Evolutionary conservation across 352 stramenopile genomes (phyloP).

Genomic region (Plasmopara muralis): DNA sequence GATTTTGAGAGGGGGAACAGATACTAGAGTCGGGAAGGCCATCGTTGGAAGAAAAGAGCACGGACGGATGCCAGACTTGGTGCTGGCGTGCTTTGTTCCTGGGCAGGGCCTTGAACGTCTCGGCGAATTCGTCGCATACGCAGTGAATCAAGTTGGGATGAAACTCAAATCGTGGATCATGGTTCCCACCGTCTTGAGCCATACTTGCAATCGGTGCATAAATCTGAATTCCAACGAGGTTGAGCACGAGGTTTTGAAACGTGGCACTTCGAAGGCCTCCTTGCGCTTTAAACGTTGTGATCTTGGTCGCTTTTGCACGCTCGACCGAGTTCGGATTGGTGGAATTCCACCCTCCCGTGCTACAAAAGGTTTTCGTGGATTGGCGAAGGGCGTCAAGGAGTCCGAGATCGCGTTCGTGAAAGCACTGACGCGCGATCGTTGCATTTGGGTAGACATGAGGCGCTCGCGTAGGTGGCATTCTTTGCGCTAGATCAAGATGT

Average conservation of each 20-base stretch:
- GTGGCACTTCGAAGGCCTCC: slow-evolving; percentile 27
- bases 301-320: slow-evolving; percentile 22
- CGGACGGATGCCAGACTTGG: slow-evolving; percentile 19
- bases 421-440: slow-evolving; percentile 22
- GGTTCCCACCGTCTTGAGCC: slow-evolving; percentile 22
- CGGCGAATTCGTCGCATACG: slow-evolving; percentile 20
- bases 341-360: slow-evolving; percentile 9
- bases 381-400: slow-evolving; percentile 22
- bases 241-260: slow-evolving; percentile 43
- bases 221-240: slow-evolving; percentile 32
- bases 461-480: background rate
- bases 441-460: slow-evolving; percentile 19
- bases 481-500: background rate
- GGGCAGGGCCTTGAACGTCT: slow-evolving; percentile 18
- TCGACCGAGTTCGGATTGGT: slow-evolving; percentile 2
- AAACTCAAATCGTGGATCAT: slow-evolving; percentile 32
- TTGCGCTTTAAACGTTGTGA: slow-evolving; percentile 24
- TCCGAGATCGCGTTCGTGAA: slow-evolving; percentile 28
- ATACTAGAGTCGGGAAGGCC: slow-evolving; percentile 12
- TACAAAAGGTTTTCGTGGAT: slow-evolving; percentile 21
- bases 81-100: slow-evolving; percentile 23
- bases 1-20: slow-evolving; percentile 3
- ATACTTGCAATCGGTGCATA: slow-evolving; percentile 24
- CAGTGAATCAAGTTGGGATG: slow-evolving; percentile 23
- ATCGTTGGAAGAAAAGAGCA: slow-evolving; percentile 5